These are phyloP conservation scores for Barnettozyma siamensis DNA, from an alignment of 805 yeast species.

Conservation along the genomic window DNA sequence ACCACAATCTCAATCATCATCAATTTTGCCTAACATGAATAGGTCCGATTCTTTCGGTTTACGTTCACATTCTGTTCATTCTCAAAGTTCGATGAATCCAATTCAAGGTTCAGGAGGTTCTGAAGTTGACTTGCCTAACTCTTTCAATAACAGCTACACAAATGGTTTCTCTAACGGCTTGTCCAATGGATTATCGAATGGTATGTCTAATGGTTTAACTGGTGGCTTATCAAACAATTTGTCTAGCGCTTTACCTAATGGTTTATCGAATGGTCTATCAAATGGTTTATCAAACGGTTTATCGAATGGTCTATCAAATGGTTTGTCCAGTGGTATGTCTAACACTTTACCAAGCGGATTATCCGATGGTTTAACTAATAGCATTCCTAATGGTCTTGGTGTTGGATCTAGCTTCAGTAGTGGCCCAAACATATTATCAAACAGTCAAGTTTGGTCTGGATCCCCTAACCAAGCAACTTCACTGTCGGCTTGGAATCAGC, in stretches of 20 bases:
- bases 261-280: not conserved
- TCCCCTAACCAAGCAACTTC: no score
- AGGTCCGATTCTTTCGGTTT: not conserved
- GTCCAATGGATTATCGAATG: no score
- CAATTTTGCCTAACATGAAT: not conserved
- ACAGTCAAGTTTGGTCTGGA: conserved; percentile 1
- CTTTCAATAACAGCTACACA: not conserved
- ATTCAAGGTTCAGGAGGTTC: not conserved
- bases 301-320: no score
- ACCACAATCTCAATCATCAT: not conserved
- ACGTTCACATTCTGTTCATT: not conserved
- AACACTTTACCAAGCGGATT: no score
- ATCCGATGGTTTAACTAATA: no score
- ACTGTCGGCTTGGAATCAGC: not conserved
- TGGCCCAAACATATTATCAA: not conserved
- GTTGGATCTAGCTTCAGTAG: no score
- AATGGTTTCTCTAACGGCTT: no score
- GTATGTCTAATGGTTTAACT: no score
- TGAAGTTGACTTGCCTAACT: conserved; percentile 6
- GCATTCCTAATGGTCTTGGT: no score
- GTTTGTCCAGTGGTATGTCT: no score
- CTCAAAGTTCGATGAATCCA: conserved; percentile 1
- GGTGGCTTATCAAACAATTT: no score
- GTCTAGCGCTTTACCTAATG: not conserved
- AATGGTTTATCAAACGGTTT: not conserved